Conservation (phyloP, 768 basidiomycete species). For the Naganishia onofrii region DNA sequence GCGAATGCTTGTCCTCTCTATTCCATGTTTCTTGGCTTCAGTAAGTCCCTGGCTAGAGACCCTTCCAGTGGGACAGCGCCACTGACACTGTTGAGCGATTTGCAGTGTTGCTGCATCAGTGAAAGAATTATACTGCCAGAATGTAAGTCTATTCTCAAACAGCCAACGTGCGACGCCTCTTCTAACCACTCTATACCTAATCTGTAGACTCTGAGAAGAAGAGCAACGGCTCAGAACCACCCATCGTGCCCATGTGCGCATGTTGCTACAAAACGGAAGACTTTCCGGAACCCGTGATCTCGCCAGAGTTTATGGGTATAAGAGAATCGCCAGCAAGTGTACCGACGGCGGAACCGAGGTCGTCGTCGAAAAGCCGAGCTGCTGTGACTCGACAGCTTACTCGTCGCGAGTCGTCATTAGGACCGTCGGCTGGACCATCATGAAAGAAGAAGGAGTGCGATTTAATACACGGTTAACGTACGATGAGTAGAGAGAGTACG, state of each 20-base stretch:
- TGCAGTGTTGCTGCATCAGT: constrained; percentile 9
- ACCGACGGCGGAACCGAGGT: not conserved
- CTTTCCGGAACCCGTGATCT: not conserved
- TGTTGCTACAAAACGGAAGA: constrained; percentile 18
- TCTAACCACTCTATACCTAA: no score
- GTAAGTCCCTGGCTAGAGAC: not conserved
- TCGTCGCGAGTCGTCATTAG: not conserved
- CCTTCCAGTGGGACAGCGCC: not conserved
- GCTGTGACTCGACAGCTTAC: not conserved
- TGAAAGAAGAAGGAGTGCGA: no score
- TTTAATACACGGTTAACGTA: not conserved
- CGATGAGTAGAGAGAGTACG: not conserved
- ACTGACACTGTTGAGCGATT: not conserved
- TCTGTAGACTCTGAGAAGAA: constrained; percentile 16
- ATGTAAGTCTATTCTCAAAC: not conserved
- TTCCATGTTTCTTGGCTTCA: constrained; percentile 18
- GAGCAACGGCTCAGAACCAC: constrained; percentile 5
- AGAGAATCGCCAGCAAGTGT: not conserved
- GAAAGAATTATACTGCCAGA: constrained; percentile 7
- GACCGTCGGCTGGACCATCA: no score
- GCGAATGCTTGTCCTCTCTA: constrained; percentile 6
- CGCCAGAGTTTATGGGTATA: not conserved
- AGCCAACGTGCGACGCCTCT: not conserved
- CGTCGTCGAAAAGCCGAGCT: not conserved
- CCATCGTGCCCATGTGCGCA: constrained; percentile 8